A percentile compares a stretch with the other conserved stretches of the same genome.
Conservation (phyloP, 176 grass and related monocot genomes). For the Saccharum officinarum region DNA sequence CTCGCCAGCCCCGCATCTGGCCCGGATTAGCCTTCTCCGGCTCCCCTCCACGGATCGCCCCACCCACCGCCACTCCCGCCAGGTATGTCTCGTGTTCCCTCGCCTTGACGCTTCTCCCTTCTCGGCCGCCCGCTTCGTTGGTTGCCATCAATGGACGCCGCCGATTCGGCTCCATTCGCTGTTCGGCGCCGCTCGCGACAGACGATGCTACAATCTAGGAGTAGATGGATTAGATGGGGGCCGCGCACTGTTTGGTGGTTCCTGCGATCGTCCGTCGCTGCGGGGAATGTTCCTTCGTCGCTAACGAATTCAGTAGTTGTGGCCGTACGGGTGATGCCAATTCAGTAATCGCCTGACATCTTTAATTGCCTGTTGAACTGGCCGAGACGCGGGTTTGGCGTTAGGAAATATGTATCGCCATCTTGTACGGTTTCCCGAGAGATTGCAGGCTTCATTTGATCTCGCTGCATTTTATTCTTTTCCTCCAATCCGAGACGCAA, state of each 20-base stretch:
- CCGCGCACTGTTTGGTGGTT: neutral
- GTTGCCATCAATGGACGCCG: neutral
- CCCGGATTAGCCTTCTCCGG: constrained; percentile 14
- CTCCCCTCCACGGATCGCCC: constrained; percentile 12
- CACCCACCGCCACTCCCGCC: neutral
- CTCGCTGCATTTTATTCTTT: neutral
- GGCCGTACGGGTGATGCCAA: neutral
- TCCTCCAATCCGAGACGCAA: neutral
- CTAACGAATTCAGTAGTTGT: neutral
- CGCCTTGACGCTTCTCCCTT: neutral
- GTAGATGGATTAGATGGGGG: neutral
- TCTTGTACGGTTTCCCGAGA: neutral
- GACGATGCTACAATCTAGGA: neutral
- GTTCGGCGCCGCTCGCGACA: neutral
- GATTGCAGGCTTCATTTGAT: neutral
- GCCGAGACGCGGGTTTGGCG: neutral
- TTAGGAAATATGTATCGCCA: neutral
- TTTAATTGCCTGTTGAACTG: neutral
- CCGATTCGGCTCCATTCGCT: neutral
- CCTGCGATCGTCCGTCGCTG: neutral
- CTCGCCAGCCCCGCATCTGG: neutral
- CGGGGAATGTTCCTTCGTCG: neutral
- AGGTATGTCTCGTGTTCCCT: constrained; percentile 14
- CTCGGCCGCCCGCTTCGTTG: too few species aligned
- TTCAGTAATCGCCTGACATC: neutral